phyloP scores from a whole-genome alignment of 768 basidiomycete genomes.

The Boletus sp. region DNA sequence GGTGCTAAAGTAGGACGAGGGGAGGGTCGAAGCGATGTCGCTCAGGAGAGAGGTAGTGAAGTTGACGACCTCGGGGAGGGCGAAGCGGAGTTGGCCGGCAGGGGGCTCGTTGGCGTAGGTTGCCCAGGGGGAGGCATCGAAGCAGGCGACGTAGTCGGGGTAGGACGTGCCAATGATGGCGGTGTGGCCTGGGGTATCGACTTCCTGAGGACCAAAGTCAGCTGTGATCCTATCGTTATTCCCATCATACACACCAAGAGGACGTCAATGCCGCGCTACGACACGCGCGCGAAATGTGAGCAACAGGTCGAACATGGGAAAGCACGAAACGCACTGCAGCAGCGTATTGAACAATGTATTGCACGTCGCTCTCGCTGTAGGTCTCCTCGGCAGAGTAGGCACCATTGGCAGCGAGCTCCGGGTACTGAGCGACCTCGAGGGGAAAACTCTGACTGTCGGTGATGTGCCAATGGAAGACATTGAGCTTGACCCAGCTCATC shows the following conservation, averaged over 20 bases:
- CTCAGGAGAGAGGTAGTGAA: slow-evolving; percentile 57
- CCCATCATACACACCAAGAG: slow-evolving; percentile 38
- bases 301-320: background rate
- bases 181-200: slow-evolving; percentile 85
- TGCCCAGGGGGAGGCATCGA: slow-evolving; percentile 51
- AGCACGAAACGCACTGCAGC: slow-evolving; percentile 50
- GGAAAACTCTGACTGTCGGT: slow-evolving; percentile 83
- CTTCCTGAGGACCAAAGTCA: slow-evolving; percentile 46
- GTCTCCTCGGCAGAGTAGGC: slow-evolving; percentile 58
- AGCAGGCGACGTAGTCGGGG: slow-evolving; percentile 75
- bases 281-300: slow-evolving; percentile 7
- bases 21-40: slow-evolving; percentile 48
- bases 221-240: background rate
- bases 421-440: slow-evolving; percentile 56
- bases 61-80: slow-evolving; percentile 52
- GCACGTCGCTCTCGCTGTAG: slow-evolving; percentile 56
- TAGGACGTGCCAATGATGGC: slow-evolving; percentile 57
- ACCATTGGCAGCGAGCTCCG: slow-evolving; percentile 57
- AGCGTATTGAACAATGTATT: slow-evolving; percentile 63
- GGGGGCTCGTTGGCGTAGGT: slow-evolving; percentile 73
- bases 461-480: slow-evolving; percentile 82
- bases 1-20: slow-evolving; percentile 65
- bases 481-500: slow-evolving; percentile 56
- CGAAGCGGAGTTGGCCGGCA: slow-evolving; percentile 77
- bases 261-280: slow-evolving; percentile 69